Base-by-base conservation (phyloP, 495 filamentous ascomycete species). In the Penicillium paradoxum region DNA sequence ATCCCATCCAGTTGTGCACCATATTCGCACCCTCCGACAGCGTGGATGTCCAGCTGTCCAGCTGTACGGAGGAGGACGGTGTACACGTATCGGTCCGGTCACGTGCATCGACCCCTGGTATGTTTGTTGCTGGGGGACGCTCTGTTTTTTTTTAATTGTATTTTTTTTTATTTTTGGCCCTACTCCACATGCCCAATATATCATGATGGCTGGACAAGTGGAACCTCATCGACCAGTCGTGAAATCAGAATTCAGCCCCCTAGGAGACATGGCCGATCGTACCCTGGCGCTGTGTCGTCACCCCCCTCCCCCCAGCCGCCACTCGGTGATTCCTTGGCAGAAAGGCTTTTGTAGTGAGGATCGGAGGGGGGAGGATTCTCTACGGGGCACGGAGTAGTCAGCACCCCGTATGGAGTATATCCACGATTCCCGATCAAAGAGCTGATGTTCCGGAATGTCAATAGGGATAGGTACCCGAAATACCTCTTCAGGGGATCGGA, bases 231-330 rank as follows among this genome's bases (percentile, higher is more conserved):
- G 15, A n/a, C 36, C 21, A 27, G 38, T 49, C 15, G 46, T 27
- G 37, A 19, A 29, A 29, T 15, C 38, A 33, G 34, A 49, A 58
- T 53, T 54, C 49, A 51, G 56, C 56, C 56, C 39, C 53, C 44
- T 43, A 34, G 22, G 8, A 45, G 36, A 51, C 49, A 44, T 41
- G 46, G 56, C 53, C 59, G 59, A 62, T 59, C 59, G 27, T 55
- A 53, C 37, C 36, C 45, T 49, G 49, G 27, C 51, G 46, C 51
- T 55, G 30, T 53, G 40, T 62, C 59, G 59, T 62, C 59, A 59
- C 47, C 36, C 3, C 22, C 34, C 49, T 45, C 29, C 18, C 54
- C 48, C 47, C 41, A 18, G 49, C 17, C 33, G 48, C 42, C 41
- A 56, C 45, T n/a, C 33, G 21, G 2, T 53, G 32, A 33, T 19